Base-by-base conservation (phyloP, 2,329 filamentous ascomycete species). In the Biscogniauxia marginata region DNA sequence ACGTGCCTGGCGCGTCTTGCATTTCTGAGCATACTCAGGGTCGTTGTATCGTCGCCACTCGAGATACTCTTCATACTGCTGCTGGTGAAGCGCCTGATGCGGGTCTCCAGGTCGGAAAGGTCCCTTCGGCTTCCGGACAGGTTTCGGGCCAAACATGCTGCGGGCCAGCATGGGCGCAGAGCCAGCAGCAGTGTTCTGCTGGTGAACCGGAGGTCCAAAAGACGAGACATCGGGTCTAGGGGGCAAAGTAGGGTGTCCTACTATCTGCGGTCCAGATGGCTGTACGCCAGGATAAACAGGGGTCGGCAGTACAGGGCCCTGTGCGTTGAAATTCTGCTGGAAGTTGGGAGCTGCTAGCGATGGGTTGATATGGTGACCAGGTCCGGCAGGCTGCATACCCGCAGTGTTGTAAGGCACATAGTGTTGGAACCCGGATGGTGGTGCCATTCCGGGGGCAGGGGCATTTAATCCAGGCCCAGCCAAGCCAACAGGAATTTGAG, bases 51-150 rank as follows among this genome's bases (percentile, higher is more conserved):
- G 67, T 30, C 58, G 63, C 19, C 58, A 53, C 53, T 72, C 69
- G 7, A 72, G 65, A 23, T 68, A 72, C 19, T 63, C 63, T 53
- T 72, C 70, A 54, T 71, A 72, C 25, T 60, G 50, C 47, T 65
- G 62, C 43, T 72, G 70, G 9, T 65, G 56, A 47, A 53, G 54
- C 2, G 58, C 49, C 44, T 61, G 63, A 2, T 18, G 19, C 5
- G 54, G 53, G 45, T 71, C 67, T n/a, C 60, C 60, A 2, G 62
- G 61, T 7, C 58, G 55, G 46, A 60, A 57, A 2, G 65, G 64
- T 6, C 62, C 61, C 43, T 61, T 64, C 1, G 70, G 70, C 53
- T 72, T 72, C 13, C 59, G 61, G 0, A 71, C 68, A 1, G 70
- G 69, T 62, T 70, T 71, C 3, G 70, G 70, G 6, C 69, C 68